Evolutionary conservation across 1,284 basidiomycete genomes (phyloP).

Genomic region (Rhodotorula sp.): DNA sequence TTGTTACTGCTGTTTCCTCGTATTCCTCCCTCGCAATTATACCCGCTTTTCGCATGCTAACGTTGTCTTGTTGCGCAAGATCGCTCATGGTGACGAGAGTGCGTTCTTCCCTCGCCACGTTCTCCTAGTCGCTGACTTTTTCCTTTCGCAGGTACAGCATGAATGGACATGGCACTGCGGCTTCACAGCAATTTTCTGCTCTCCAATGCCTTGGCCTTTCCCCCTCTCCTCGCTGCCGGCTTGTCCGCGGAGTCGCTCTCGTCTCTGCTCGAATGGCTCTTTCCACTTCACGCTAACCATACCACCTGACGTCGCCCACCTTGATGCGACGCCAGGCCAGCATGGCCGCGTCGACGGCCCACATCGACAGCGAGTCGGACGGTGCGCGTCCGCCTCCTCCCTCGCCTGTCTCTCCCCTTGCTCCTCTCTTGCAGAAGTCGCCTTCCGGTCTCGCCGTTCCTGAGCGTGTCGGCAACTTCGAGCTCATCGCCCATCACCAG

Average conservation of each 20-base stretch:
- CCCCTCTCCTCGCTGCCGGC: background rate
- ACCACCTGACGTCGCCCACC: background rate
- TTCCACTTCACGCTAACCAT: background rate
- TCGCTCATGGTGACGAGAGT: background rate
- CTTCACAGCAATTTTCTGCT: too few relatives aligned
- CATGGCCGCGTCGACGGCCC: background rate
- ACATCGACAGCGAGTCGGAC: too few relatives aligned
- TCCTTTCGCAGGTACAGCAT: too few relatives aligned
- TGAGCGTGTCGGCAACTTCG: constrained; percentile 7
- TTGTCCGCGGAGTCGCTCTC: too few relatives aligned
- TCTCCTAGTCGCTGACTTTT: too few relatives aligned
- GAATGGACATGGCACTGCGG: too few relatives aligned
- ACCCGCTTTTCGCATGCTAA: background rate
- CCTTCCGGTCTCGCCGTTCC: background rate
- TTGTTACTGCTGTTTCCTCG: background rate
- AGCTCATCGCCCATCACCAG: constrained; percentile 5
- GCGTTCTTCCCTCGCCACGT: too few relatives aligned
- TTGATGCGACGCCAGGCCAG: background rate
- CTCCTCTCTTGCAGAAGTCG: background rate
- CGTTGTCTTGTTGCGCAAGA: background rate
- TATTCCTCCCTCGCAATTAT: too few relatives aligned
- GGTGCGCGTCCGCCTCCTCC: background rate
- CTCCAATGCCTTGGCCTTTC: background rate
- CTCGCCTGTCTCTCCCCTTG: background rate
- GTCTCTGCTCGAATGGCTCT: background rate